Conservation (phyloP, 2,329 filamentous ascomycete species). For the Aspergillus sp. region DNA sequence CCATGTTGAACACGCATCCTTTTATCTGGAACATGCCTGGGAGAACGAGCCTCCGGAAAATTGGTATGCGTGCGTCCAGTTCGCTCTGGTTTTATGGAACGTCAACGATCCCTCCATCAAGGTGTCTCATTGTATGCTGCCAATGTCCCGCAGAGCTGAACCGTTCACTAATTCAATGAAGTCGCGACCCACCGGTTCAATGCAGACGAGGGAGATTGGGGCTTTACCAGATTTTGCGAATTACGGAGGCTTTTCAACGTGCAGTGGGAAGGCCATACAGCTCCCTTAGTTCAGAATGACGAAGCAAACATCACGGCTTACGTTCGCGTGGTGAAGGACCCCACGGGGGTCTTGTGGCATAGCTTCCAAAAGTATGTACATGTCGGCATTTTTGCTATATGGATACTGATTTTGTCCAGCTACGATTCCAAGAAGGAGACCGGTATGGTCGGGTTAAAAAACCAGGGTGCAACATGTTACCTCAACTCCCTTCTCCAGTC, state of each 20-base stretch:
- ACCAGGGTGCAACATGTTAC: conserved; percentile 92
- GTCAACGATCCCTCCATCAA: conserved; percentile 86
- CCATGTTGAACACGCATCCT: conserved; percentile 87
- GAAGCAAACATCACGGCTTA: conserved; percentile 48
- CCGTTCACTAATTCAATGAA: conserved; percentile 22
- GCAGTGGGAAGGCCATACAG: conserved; percentile 67
- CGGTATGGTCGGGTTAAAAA: conserved; percentile 92
- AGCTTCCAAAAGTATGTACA: conserved; percentile 43
- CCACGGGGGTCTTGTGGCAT: conserved; percentile 50
- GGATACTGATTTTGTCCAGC: conserved; percentile 48
- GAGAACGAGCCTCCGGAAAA: conserved; percentile 76
- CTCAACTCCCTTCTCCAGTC: conserved; percentile 82
- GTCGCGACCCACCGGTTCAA: conserved; percentile 94
- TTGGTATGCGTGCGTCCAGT: conserved; percentile 96
- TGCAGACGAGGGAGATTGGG: conserved; percentile 95
- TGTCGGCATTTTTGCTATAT: conserved; percentile 18
- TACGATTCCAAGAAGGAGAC: conserved; percentile 99
- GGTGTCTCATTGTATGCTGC: conserved; percentile 62
- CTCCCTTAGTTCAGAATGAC: conserved; percentile 54
- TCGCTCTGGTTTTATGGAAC: conserved; percentile 92
- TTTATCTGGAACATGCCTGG: conserved; percentile 95
- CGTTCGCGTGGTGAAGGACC: conserved; percentile 50
- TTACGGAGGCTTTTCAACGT: conserved; percentile 79
- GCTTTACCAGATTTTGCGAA: conserved; percentile 95
- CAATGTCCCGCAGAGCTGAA: background rate